These are phyloP conservation scores for Oenanthe javanica DNA, from an alignment of 140 eudicot genomes.

Conservation along the genomic window DNA sequence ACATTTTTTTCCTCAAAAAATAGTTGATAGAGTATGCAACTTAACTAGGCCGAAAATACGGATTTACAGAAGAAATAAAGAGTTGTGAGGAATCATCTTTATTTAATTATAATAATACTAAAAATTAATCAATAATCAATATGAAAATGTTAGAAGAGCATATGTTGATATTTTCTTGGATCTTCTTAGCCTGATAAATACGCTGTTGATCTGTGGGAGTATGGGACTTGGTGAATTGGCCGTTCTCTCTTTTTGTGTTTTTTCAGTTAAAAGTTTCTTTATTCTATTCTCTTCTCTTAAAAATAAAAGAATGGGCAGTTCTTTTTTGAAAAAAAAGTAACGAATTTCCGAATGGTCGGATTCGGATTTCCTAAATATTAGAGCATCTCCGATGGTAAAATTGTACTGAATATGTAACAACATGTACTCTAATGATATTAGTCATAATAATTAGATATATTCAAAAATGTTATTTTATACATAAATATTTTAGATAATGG, in stretches of 20 bases:
- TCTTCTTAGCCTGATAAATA: background rate
- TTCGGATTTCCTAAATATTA: too few relatives aligned
- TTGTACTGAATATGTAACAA: too few relatives aligned
- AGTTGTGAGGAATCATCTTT: background rate
- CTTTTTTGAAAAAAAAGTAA: too few relatives aligned
- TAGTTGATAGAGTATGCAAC: background rate
- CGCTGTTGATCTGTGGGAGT: too few relatives aligned
- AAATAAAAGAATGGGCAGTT: background rate
- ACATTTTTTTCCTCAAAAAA: background rate
- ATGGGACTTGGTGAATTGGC: background rate
- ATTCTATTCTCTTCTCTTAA: background rate
- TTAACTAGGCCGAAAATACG: background rate
- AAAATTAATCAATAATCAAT: background rate
- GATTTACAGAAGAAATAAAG: slow-evolving; percentile 2
- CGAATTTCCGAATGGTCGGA: too few relatives aligned
- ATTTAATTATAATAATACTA: too few relatives aligned
- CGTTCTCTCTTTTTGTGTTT: too few relatives aligned
- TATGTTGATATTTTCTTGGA: background rate
- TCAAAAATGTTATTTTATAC: too few relatives aligned
- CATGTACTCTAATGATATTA: too few relatives aligned
- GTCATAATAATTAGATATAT: too few relatives aligned
- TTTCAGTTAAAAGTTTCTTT: background rate
- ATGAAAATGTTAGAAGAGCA: background rate
- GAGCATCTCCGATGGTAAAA: too few relatives aligned
- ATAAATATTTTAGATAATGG: too few relatives aligned